These are phyloP conservation scores for Acmispon strigosus DNA, from an alignment of 306 rosid species.

Conservation along the genomic window DNA sequence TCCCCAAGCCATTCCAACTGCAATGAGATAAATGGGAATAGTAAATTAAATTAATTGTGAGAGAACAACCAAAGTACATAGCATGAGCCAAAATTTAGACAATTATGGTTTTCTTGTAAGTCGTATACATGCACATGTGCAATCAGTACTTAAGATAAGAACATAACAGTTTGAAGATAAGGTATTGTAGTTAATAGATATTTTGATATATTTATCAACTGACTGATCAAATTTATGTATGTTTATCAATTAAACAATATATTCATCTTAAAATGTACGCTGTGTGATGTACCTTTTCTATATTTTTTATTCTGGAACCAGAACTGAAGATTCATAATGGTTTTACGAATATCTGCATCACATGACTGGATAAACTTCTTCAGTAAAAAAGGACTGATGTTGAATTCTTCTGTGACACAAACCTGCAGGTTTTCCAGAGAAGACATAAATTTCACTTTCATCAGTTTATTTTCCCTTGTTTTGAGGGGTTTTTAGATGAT, in stretches of 20 bases:
- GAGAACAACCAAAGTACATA: constrained; percentile 1
- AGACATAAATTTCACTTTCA: constrained; percentile 12
- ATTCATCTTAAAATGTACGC: not conserved
- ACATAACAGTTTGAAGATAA: not conserved
- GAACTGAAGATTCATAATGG: constrained; percentile 80
- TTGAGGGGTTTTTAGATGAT: not conserved
- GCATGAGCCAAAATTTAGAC: not conserved
- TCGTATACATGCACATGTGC: not conserved
- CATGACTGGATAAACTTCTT: constrained; percentile 54
- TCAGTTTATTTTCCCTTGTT: not conserved
- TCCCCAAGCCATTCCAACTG: constrained; percentile 12
- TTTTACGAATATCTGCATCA: constrained; percentile 73
- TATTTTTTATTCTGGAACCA: constrained; percentile 68
- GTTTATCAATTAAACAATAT: not conserved
- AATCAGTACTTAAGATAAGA: not conserved
- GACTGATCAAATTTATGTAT: not conserved
- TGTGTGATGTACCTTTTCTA: constrained; percentile 44
- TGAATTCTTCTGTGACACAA: constrained; percentile 57
- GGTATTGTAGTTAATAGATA: not conserved
- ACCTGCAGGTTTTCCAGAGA: constrained; percentile 47
- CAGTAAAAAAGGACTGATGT: constrained; percentile 43
- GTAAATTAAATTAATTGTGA: not conserved
- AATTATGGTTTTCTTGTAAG: not conserved
- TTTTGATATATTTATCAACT: not conserved
- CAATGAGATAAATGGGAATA: not conserved